A percentile compares a stretch with the other conserved stretches of the same genome.
Evolutionary conservation across 345 rosid genomes (phyloP).

Genomic region (Acer saccharum): DNA sequence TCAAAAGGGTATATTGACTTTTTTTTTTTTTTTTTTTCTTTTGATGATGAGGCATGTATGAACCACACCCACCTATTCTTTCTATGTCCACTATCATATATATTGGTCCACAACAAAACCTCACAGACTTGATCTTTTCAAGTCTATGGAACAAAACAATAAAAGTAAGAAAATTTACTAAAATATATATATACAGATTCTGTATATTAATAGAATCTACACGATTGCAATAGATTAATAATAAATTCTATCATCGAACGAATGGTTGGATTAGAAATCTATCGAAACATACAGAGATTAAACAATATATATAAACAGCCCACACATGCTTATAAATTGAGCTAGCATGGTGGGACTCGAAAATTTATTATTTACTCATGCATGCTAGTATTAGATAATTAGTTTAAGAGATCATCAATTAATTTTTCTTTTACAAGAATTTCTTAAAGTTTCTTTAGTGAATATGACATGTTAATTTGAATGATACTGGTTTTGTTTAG

Average conservation of each 20-base stretch:
- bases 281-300: no score
- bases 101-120: conserved; percentile 10
- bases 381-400: background rate
- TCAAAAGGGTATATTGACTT: conserved; percentile 21
- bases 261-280: no score
- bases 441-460: background rate
- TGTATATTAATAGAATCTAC: background rate
- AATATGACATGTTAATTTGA: background rate
- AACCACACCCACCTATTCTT: background rate
- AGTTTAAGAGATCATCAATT: no score
- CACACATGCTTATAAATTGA: no score
- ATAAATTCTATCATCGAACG: no score
- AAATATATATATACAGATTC: no score
- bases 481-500: background rate
- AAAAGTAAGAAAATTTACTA: background rate
- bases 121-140: background rate
- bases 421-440: no score
- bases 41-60: background rate
- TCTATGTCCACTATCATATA: background rate
- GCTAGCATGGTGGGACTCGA: no score
- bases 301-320: no score
- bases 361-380: background rate
- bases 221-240: no score
- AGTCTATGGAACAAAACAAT: background rate
- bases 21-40: background rate